Base-by-base conservation (phyloP, 805 yeast species). In the Pichia pseudocactophila region DNA sequence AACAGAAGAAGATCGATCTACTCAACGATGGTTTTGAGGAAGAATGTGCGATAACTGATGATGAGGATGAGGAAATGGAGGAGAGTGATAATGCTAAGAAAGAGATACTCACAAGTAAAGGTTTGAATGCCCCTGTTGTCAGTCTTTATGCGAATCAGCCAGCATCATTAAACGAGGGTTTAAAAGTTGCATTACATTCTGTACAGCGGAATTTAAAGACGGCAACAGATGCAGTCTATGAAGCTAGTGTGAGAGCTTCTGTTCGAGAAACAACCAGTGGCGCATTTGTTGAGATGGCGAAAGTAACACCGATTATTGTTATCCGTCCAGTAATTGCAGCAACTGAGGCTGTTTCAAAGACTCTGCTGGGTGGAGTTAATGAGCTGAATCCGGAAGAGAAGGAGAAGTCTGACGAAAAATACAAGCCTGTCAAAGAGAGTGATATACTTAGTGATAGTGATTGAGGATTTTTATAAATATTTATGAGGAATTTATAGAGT, bases 91-190 rank as follows among this genome's bases (percentile, higher is more conserved):
- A n/a, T n/a, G n/a, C n/a, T n/a, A n/a, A n/a, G n/a, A n/a, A n/a
- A n/a, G n/a, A n/a, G n/a, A n/a, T n/a, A n/a, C n/a, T n/a, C n/a
- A n/a, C n/a, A n/a, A n/a, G n/a, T n/a, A n/a, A n/a, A n/a, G 31
- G 9, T 6, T 63, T 63, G 19, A 61, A 57, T 3, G 71, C 65
- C 42, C 69, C 64, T 42, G 61, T 66, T 11, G 69, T 82, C 4
- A 84, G 94, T 62, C 67, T 83, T 17, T 87, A 88, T 59, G 86
- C 95, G 1, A 77, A 85, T 55, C 97, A 86, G 57, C 97, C 97
- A 0, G 65, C 64, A 11, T 76, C 73, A 42, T 58, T 84, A 19
- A 75, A 73, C 47, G 80, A 80, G 50, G 97, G 97, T 0, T 57
- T 89, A 13, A 71, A 69, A 45, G 70, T 71, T n/a, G 96, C 96